Base-by-base conservation (phyloP, 2,329 filamentous ascomycete genomes). In the Fusarium sterilihyphosum region DNA sequence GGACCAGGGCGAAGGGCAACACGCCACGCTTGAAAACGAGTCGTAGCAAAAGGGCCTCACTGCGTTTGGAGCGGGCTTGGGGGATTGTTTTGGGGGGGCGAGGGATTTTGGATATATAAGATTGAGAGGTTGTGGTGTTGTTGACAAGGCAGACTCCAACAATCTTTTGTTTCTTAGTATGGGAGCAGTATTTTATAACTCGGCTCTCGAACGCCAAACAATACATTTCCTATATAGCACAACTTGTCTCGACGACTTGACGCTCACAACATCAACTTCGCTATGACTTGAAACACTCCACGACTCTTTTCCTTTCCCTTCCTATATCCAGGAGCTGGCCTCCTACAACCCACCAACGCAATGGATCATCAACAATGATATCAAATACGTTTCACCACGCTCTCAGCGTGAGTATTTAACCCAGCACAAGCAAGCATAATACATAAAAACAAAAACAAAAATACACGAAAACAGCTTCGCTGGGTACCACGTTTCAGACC, bases 401-500 rank as follows among this genome's bases (percentile, higher is more conserved):
- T 70, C 31, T 22, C 24, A 40, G 72, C 47, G 65, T 57, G 72
- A 37, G 67, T 61, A n/a, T 44, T 59, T 58, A 24, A 46, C 72
- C 68, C 72, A 67, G 61, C 46, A 18, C 7, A 24, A 54, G 44
- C 49, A 61, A 38, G 22, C 43, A 40, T 31, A 65, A 67, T 14
- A 24, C 8, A 9, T 8, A 24, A 31, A 22, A 22, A 35, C 33
- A 35, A 31, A 35, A 18, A 46, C 16, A 20, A 18, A 24, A 17
- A 53, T 16, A 58, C n/a, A 46, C 16, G 40, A 58, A 43, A 43
- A 59, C 37, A n/a, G 67, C 65, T 43, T 59, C 50, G 49, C 72
- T 74, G 72, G 72, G 72, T 49, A 60, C 64, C 72, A 75, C 72
- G 72, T 74, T 74, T 40, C 50, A 60, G 72, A 69, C 63, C 73